Base-by-base conservation (phyloP, 805 yeast species). In the Candida ficus region DNA sequence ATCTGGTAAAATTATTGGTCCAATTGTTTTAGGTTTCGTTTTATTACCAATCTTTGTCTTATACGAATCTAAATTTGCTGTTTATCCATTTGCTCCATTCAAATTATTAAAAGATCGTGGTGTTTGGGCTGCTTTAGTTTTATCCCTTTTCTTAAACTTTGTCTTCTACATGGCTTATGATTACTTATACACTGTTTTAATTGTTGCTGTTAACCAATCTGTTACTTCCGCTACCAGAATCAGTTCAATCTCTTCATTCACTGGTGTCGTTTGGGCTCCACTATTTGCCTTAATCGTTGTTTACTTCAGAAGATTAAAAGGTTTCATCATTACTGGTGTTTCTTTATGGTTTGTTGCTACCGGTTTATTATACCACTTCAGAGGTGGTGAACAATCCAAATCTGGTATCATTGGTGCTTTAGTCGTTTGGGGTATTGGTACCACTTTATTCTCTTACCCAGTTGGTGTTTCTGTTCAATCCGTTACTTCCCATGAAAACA, bases 151-250 rank as follows among this genome's bases (percentile, higher is more conserved):
- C 46, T 66, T 80, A 44, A 74, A 80, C 61, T 71, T 79, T 54
- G 66, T 79, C 39, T 81, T 75, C 73, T 73, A 77, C 58, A 75
- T 82, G 81, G 87, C 82, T 38, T 76, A 78, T 45, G 84, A 78
- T 50, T 84, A 71, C 58, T 58, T 84, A 59, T 83, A 78, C 61
- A 71, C 89, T 0, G 81, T 82, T 18, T 64, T 84, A 45, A 52
- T 76, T 34, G 85, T 83, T 23, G 81, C 82, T 4, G 73, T 82
- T 55, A 64, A 75, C 52, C 79, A 80, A 54, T 63, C 78, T 13
- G 57, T 67, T 35, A 66, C 63, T 26, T 76, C 89, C 9, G 90
- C 88, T 16, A 75, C 78, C 10, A 70, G 86, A 57, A 80, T 82
- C 53, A 60, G 76, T 3, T 70, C 78, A 3, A 57, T 81, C 29